phyloP scores from a whole-genome alignment of 202 grass and related monocot genomes.

The Elaeis oleifera region DNA sequence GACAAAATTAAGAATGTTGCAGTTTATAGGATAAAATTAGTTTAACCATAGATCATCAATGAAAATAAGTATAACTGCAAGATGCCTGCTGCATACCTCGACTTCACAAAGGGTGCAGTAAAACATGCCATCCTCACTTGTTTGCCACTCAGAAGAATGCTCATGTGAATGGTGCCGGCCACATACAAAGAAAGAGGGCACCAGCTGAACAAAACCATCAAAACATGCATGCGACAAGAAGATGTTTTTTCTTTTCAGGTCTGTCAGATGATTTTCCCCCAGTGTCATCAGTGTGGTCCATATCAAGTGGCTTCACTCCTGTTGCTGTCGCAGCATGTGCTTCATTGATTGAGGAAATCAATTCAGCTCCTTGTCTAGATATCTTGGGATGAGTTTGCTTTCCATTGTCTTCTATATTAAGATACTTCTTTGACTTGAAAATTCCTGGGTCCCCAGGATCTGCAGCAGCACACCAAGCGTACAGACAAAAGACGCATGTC shows the following conservation, averaged over 20 bases:
- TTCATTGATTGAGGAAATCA: conserved; percentile 22
- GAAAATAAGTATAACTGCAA: too few relatives aligned
- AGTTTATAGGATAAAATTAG: too few relatives aligned
- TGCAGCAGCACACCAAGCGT: conserved; percentile 81
- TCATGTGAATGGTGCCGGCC: conserved; percentile 35
- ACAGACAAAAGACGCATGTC: conserved; percentile 61
- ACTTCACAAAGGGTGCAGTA: conserved; percentile 95
- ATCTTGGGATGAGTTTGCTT: conserved; percentile 22
- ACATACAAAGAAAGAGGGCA: conserved; percentile 41
- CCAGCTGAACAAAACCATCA: conserved; percentile 39
- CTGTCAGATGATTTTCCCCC: conserved; percentile 36
- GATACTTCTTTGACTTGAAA: conserved; percentile 48
- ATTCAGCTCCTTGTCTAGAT: conserved; percentile 11
- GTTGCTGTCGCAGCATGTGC: conserved; percentile 20
- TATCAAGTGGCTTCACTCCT: conserved; percentile 24
- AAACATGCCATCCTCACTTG: conserved; percentile 84
- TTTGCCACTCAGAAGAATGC: conserved; percentile 46
- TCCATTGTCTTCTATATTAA: conserved; percentile 38
- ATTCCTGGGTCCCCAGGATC: conserved; percentile 90
- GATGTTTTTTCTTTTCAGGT: conserved; percentile 44
- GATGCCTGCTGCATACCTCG: conserved; percentile 52
- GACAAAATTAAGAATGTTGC: too few relatives aligned
- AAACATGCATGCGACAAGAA: conserved; percentile 26
- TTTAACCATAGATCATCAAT: too few relatives aligned
- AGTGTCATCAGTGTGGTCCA: conserved; percentile 28